Percentiles rank a stretch among this genome's conserved stretches.
Evolutionary conservation across 148 eudicot species (phyloP).

Genomic region (Polygonum maritimum): DNA sequence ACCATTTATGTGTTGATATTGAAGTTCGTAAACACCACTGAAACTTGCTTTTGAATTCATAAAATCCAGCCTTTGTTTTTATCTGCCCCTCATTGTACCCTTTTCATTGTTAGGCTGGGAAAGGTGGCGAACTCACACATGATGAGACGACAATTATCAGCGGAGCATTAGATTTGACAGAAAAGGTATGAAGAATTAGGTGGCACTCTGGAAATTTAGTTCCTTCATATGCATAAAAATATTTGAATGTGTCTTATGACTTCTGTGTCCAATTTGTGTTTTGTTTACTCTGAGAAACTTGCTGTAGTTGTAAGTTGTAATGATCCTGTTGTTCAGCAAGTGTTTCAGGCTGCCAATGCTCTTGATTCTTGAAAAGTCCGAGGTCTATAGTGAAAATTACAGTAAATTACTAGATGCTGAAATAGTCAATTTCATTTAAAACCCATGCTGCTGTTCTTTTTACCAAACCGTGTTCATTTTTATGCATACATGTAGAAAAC

Average conservation of each 20-base stretch:
- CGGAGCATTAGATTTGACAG: conserved; percentile 43
- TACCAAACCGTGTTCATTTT: background rate
- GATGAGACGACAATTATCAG: conserved; percentile 44
- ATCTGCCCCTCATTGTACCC: background rate
- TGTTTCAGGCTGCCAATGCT: background rate
- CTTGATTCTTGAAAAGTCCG: background rate
- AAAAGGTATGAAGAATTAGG: conserved; percentile 26
- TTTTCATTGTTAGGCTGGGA: conserved; percentile 29
- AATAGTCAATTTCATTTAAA: background rate
- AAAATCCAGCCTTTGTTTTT: background rate
- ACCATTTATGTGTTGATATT: background rate
- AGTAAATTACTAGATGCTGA: background rate
- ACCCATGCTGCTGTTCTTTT: background rate
- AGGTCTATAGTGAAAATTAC: background rate
- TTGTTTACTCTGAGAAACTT: background rate
- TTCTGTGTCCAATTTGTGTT: background rate
- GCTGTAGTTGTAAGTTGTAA: background rate
- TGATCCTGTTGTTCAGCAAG: background rate
- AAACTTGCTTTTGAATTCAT: background rate
- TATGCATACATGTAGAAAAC: background rate
- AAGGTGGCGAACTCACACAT: conserved; percentile 43
- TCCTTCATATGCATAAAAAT: background rate
- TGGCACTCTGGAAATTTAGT: background rate
- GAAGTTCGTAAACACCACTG: background rate
- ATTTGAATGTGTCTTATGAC: background rate